Base-by-base conservation (phyloP, 2,329 filamentous ascomycete species). In the Fusarium ramigenum region DNA sequence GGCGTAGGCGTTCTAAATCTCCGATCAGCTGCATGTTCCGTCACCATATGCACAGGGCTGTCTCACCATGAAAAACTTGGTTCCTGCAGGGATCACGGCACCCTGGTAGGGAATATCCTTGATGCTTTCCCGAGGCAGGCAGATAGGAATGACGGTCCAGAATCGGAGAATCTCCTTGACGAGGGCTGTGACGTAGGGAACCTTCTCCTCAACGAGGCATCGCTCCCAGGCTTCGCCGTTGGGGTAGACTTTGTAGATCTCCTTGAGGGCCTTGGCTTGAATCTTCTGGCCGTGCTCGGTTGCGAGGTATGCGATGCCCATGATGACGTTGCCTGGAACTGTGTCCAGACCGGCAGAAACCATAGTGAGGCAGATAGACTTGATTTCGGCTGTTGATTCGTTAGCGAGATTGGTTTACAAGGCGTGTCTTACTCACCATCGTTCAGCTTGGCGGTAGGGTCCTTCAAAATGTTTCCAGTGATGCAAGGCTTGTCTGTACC, bases 291-390 rank as follows among this genome's bases (percentile, higher is more conserved):
- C 93, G 16, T 91, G 84, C 1, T 87, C 81, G 0, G 89, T 91
- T n/a, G 92, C 88, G 5, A 96, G 87, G 75, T 93, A 93, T 5
- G 92, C 93, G 49, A 96, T 89, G 18, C 91, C 91, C 92, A 94
- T 94, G 77, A 94, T 91, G 15, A 96, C 83, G 70, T 95, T 95
- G 16, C 91, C 92, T 0, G 93, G 92, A 2, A 96, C 91, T 0
- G 93, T 96, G 79, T 96, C 93, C 21, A 96, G 88, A 23, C 93
- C 93, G 0, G 93, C 93, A 3, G 91, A 93, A 1, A 96, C 92
- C 89, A 96, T 95, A 30, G 93, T 94, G 30, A 96, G 82, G 79
- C 93, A 94, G 74, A 96, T 94, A 6, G 92, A 93, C 81, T 93
- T 94, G 56, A 95, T 87, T 80, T 95, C 93, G 18, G 89, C 92